Evolutionary conservation across 352 stramenopile species (phyloP).

Genomic region (Pythium myriotylum): DNA sequence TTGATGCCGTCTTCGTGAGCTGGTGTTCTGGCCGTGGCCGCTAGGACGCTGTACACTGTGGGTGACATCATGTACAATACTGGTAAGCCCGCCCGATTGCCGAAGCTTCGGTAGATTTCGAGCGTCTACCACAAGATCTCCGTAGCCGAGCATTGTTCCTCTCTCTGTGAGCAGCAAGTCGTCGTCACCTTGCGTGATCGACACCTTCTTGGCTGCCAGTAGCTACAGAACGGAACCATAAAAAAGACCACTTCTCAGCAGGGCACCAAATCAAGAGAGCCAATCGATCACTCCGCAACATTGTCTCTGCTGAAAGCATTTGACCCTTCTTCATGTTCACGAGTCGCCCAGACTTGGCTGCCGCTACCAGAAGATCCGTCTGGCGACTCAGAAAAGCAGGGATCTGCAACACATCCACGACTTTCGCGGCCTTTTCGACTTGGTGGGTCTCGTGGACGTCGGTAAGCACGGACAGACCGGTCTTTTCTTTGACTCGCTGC

Average conservation of each 20-base stretch:
- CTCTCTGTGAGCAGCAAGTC: conserved; percentile 87
- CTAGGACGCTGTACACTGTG: conserved; percentile 83
- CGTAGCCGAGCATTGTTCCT: conserved; percentile 88
- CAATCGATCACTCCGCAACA: conserved; percentile 47
- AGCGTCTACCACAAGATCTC: conserved; percentile 85
- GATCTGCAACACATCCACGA: conserved; percentile 87
- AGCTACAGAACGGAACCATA: too few species aligned
- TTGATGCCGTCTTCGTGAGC: too few species aligned
- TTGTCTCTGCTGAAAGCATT: conserved; percentile 86
- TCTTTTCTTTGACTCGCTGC: conserved; percentile 67
- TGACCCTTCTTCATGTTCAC: conserved; percentile 91
- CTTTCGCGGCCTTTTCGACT: conserved; percentile 59
- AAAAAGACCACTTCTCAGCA: neutral
- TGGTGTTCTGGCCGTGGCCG: conserved; percentile 36
- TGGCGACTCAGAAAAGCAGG: conserved; percentile 89
- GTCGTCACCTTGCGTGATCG: conserved; percentile 55
- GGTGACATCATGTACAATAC: conserved; percentile 89
- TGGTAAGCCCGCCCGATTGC: conserved; percentile 49
- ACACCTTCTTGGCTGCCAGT: conserved; percentile 73
- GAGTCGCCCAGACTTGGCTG: conserved; percentile 68
- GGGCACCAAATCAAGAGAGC: neutral
- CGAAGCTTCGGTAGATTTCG: conserved; percentile 81
- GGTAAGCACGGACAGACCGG: conserved; percentile 78
- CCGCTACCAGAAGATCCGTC: conserved; percentile 83
- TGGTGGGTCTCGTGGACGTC: conserved; percentile 89